phyloP scores from a whole-genome alignment of 139 green algal species.

The Micractinium conductrix region DNA sequence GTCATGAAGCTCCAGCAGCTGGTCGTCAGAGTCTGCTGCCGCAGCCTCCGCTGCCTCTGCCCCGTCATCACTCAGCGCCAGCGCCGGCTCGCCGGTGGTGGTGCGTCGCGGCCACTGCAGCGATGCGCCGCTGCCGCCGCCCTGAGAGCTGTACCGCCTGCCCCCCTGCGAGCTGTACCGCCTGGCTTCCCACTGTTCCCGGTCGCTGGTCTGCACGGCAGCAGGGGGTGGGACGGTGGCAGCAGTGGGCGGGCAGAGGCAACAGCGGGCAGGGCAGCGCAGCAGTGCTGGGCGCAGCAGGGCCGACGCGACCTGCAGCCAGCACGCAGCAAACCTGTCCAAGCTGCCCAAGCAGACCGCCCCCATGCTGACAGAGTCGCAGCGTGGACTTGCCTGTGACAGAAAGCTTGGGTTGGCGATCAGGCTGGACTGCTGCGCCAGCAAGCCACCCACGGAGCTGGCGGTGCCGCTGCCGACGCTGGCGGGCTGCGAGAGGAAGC shows the following conservation, averaged over 20 bases:
- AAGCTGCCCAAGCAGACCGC: not conserved
- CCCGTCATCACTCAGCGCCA: too few relatives aligned
- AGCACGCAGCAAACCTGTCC: not conserved
- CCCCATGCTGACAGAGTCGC: not conserved
- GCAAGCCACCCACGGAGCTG: not conserved
- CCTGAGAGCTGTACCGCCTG: too few relatives aligned
- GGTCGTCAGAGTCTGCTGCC: too few relatives aligned
- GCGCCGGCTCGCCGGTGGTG: too few relatives aligned
- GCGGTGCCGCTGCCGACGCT: not conserved
- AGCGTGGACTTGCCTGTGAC: not conserved
- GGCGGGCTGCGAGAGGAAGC: not conserved
- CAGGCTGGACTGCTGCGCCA: not conserved
- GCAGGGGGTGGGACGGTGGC: not conserved
- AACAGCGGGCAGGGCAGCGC: too few relatives aligned
- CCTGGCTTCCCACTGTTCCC: not conserved
- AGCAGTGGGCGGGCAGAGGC: not conserved
- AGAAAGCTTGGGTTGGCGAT: not conserved
- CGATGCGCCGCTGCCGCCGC: too few relatives aligned
- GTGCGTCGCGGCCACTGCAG: too few relatives aligned
- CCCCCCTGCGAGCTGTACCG: not conserved
- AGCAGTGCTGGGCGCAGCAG: not conserved
- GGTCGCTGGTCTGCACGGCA: constrained; percentile 1
- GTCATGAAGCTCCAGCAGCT: too few relatives aligned
- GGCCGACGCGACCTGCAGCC: not conserved
- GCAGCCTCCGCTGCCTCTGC: too few relatives aligned